Evolutionary conservation across 2,329 filamentous ascomycete genomes (phyloP), one percentile per base, ranked within the genome.

Genomic region (Calonectria montana): DNA sequence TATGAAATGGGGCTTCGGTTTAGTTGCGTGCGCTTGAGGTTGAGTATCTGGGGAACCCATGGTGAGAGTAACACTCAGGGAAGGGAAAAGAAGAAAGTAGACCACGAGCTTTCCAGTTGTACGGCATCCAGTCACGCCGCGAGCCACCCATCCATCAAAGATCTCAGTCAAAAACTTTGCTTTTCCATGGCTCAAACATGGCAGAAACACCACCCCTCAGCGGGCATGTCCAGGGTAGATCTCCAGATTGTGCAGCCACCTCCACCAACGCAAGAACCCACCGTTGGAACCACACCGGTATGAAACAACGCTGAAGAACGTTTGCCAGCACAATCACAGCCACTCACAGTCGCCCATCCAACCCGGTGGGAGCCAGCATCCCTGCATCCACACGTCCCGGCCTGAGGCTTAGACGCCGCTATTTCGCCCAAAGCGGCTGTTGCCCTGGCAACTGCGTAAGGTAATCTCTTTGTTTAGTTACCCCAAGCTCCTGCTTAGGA

Each of bases 391-490:
- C 25, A 37, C 23, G 35, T 45, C 18, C 31, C 25, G 39, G 10
- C 55, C 53, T 53, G 69, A 55, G 53, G 55, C 57, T 67, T 57
- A 64, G 69, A 63, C 55, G 67, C 55, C 21, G 50, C n/a, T 27
- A 15, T 35, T 2, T 31, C 31, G 21, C 63, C 43, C 16, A 50
- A 63, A 63, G 21, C 39, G 64, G 64, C 12, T n/a, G 69, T 71
- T 73, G 67, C 71, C 64, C 41, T 47, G 55, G 53, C 71, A 71
- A 73, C 71, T 9, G 23, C 7, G n/a, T 47, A 43, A 62, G 48
- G 67, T 65, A 73, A 71, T 64, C 53, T 61, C 69, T 59, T 67
- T 73, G 71, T 73, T 73, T 73, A 35, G 65, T 59, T 65, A 37
- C 71, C 63, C 45, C 69, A 48, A 73, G 69, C 71, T 73, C 65